Percentiles rank a stretch among this genome's conserved stretches.
These are phyloP conservation scores for Coriolopsis trogii DNA, from an alignment of 1,284 basidiomycete species.

Conservation along the genomic window DNA sequence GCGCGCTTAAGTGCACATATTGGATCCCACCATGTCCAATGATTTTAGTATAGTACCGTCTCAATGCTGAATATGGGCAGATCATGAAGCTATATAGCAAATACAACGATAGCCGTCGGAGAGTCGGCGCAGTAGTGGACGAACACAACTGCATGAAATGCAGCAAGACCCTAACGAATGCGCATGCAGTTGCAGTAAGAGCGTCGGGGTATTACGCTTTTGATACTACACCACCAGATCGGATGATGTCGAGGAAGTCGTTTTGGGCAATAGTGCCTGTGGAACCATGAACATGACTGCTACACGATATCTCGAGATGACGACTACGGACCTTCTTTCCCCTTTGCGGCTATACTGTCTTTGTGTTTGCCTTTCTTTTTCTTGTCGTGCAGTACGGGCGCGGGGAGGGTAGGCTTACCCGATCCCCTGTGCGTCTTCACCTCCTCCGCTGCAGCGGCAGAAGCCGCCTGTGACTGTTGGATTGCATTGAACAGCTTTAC, in stretches of 20 bases:
- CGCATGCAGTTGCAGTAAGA: no score
- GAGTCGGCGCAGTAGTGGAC: no score
- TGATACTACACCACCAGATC: constrained; percentile 60
- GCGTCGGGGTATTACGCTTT: constrained; percentile 35
- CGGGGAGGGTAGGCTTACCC: constrained; percentile 72
- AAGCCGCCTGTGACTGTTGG: constrained; percentile 71
- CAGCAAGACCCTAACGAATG: no score
- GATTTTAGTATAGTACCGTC: no score
- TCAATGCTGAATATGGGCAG: no score
- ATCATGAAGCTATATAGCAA: background rate
- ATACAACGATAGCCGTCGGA: background rate
- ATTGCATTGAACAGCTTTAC: constrained; percentile 83
- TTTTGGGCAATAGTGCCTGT: constrained; percentile 63
- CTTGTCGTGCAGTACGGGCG: constrained; percentile 55
- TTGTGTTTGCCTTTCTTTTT: constrained; percentile 57
- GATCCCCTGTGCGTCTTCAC: constrained; percentile 63
- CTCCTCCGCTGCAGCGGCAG: constrained; percentile 53
- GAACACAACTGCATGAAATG: no score
- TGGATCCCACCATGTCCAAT: background rate
- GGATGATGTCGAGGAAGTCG: constrained; percentile 78
- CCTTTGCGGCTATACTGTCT: constrained; percentile 52
- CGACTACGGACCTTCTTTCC: constrained; percentile 55
- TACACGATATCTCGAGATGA: background rate
- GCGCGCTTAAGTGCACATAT: background rate
- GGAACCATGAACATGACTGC: background rate